A percentile compares a stretch with the other conserved stretches of the same genome.
phyloP scores from a whole-genome alignment of 257 asterid species.

The Phtheirospermum japonicum region DNA sequence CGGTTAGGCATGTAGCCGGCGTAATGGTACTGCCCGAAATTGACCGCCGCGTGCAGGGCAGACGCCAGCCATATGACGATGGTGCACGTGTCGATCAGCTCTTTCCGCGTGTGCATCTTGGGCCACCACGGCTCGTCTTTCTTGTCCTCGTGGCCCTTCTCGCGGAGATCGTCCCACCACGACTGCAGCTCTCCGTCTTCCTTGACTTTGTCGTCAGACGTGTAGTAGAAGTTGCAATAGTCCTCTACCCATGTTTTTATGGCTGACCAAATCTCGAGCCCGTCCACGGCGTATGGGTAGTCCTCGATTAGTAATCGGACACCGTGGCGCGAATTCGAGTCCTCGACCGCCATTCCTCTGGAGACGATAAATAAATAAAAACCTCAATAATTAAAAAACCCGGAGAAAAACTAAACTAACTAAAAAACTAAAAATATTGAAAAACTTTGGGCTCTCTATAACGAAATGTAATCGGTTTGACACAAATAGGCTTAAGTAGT shows the following conservation, averaged over 20 bases:
- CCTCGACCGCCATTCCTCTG: constrained; percentile 35
- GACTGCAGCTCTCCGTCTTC: constrained; percentile 32
- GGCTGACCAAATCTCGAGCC: constrained; percentile 32
- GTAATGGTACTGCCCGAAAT: constrained; percentile 38
- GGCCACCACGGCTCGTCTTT: constrained; percentile 40
- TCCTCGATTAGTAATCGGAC: constrained; percentile 31
- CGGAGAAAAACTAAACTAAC: too few species aligned
- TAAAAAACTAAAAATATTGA: too few species aligned
- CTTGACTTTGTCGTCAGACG: constrained; percentile 25
- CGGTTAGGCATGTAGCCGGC: constrained; percentile 39
- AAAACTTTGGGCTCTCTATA: too few species aligned
- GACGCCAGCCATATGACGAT: constrained; percentile 37
- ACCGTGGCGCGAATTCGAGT: constrained; percentile 30
- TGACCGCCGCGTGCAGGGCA: constrained; percentile 39
- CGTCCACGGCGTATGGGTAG: constrained; percentile 34
- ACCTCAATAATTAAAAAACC: too few species aligned
- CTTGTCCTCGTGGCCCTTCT: constrained; percentile 33
- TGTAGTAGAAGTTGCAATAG: constrained; percentile 31
- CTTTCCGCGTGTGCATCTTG: constrained; percentile 32
- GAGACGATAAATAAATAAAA: constrained; percentile 3
- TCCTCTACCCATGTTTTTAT: constrained; percentile 29
- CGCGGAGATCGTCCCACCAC: constrained; percentile 37
- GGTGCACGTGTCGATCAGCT: constrained; percentile 31
- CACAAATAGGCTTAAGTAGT: too few species aligned
- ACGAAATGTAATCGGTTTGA: too few species aligned